Percentiles rank a stretch among this genome's conserved stretches.
These are phyloP conservation scores for Hypoxylon sp. DNA, from an alignment of 2,329 filamentous ascomycete genomes.

Conservation along the genomic window DNA sequence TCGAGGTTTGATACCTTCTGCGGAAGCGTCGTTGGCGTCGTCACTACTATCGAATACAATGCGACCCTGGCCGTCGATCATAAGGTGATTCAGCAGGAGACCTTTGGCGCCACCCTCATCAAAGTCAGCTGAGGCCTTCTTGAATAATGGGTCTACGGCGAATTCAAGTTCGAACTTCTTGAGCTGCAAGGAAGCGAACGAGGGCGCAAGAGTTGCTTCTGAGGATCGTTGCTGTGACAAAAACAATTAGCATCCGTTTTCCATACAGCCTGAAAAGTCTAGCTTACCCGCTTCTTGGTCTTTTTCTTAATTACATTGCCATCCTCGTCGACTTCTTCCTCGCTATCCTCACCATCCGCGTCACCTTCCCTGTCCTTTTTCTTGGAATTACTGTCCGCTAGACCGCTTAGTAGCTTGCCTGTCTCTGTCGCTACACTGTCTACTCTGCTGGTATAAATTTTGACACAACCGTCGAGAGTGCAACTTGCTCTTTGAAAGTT, in stretches of 20 bases:
- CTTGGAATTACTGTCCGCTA: constrained; percentile 88
- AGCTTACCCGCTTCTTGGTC: constrained; percentile 80
- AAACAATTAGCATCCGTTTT: constrained; percentile 39
- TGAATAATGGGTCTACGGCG: constrained; percentile 97
- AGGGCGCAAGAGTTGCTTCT: constrained; percentile 92
- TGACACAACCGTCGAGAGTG: constrained; percentile 97
- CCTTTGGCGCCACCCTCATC: constrained; percentile 98
- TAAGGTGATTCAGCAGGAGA: constrained; percentile 93
- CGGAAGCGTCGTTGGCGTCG: constrained; percentile 73
- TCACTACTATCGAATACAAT: constrained; percentile 99
- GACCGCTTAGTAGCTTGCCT: constrained; percentile 90
- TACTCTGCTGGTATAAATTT: constrained; percentile 98
- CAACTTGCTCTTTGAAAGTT: constrained; percentile 99
- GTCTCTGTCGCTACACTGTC: constrained; percentile 99
- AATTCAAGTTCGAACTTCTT: constrained; percentile 99
- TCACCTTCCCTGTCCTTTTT: constrained; percentile 77
- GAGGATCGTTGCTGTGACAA: constrained; percentile 78
- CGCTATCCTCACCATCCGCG: constrained; percentile 77
- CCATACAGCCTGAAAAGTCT: constrained; percentile 1
- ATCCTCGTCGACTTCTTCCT: constrained; percentile 75
- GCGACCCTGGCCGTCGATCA: constrained; percentile 90
- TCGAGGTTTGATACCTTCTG: constrained; percentile 57
- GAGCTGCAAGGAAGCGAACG: constrained; percentile 88
- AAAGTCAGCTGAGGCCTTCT: constrained; percentile 98
- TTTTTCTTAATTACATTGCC: constrained; percentile 71